Percentiles rank a stretch among this genome's conserved stretches.
These are phyloP conservation scores for Halenospora varia DNA, from an alignment of 495 filamentous ascomycete species.

Conservation along the genomic window DNA sequence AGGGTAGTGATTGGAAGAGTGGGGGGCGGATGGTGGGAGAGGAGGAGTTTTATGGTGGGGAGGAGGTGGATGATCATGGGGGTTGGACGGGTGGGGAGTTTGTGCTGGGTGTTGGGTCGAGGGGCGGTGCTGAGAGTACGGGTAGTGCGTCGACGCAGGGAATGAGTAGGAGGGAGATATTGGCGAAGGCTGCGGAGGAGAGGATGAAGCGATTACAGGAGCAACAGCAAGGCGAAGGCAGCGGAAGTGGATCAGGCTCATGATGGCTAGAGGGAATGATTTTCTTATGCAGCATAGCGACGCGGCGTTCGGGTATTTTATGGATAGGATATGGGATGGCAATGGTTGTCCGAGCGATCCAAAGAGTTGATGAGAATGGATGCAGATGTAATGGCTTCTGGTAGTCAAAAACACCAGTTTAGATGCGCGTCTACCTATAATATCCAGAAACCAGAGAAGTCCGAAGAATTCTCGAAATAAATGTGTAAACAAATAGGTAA, in stretches of 20 bases:
- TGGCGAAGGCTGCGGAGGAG: conserved; percentile 73
- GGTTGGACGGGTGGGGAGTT: conserved; percentile 89
- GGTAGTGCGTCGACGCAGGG: conserved; percentile 28
- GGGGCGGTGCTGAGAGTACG: conserved; percentile 26
- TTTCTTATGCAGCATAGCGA: neutral
- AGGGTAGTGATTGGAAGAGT: conserved; percentile 65
- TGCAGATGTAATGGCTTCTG: too few relatives aligned
- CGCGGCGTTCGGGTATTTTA: neutral
- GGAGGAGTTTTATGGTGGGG: conserved; percentile 64
- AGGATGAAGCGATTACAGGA: conserved; percentile 50
- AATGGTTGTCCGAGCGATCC: too few relatives aligned
- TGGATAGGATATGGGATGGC: too few relatives aligned
- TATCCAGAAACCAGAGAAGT: too few relatives aligned
- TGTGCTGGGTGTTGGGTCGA: conserved; percentile 60
- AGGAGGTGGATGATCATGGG: conserved; percentile 65
- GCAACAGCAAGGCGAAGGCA: conserved; percentile 1
- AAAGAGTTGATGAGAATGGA: too few relatives aligned
- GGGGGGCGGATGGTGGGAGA: conserved; percentile 61
- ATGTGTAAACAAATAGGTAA: too few relatives aligned
- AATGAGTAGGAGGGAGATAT: conserved; percentile 60
- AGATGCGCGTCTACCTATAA: too few relatives aligned
- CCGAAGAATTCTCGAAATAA: too few relatives aligned
- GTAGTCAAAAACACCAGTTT: too few relatives aligned
- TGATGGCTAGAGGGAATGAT: neutral
- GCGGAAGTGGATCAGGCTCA: conserved; percentile 11